A percentile compares a stretch with the other conserved stretches of the same genome.
Conservation (phyloP, 495 filamentous ascomycete species). For the Penicillium verhagenii region DNA sequence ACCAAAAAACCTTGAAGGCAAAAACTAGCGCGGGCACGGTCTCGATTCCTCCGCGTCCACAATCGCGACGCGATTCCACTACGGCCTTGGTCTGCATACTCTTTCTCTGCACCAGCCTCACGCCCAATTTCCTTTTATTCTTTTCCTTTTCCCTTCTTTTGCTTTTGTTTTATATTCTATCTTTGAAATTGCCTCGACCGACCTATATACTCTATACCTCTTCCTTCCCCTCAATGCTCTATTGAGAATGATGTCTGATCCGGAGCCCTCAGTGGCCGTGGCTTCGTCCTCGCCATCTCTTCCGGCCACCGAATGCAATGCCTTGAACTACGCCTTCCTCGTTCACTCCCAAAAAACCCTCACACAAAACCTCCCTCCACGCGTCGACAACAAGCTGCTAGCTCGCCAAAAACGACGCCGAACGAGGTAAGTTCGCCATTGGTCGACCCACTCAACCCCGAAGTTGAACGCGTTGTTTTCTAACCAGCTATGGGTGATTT, state of each 20-base stretch:
- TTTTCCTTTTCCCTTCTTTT: conserved; percentile 7
- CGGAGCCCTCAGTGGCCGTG: conserved; percentile 31
- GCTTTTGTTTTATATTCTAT: background rate
- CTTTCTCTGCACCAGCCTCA: conserved; percentile 21
- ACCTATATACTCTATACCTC: conserved; percentile 7
- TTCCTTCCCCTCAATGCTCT: conserved; percentile 19
- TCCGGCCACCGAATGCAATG: conserved; percentile 35
- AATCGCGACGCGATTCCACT: conserved; percentile 40
- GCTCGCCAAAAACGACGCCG: conserved; percentile 67
- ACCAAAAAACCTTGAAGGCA: conserved; percentile 20
- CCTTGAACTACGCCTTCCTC: conserved; percentile 60
- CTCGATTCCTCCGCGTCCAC: conserved; percentile 39
- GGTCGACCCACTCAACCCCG: background rate
- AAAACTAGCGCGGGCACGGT: conserved; percentile 34
- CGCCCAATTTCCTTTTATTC: conserved; percentile 9
- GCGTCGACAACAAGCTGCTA: conserved; percentile 66
- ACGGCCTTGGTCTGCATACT: conserved; percentile 18
- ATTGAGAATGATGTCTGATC: conserved; percentile 36
- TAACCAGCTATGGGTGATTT: background rate
- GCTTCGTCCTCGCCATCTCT: conserved; percentile 40
- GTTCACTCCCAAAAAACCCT: conserved; percentile 68
- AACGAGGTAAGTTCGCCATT: conserved; percentile 50
- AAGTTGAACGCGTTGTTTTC: conserved; percentile 13
- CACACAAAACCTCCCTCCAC: conserved; percentile 59
- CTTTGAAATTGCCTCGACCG: conserved; percentile 10